Conservation (phyloP, 2,329 filamentous ascomycete species). For the Helicocarpus griseus region DNA sequence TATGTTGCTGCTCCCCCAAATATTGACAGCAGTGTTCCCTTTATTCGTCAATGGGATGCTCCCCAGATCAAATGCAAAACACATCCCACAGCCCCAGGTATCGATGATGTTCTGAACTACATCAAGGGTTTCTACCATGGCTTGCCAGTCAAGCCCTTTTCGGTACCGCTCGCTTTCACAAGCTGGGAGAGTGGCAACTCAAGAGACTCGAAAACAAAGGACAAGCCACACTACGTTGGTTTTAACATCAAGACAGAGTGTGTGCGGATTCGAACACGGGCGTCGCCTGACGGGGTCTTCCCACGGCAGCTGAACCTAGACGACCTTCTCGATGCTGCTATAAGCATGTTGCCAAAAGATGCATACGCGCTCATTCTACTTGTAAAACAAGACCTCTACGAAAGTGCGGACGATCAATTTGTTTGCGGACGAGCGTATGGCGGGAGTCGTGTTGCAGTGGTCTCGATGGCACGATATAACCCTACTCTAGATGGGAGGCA, state of each 20-base stretch:
- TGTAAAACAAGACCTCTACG: slow-evolving; percentile 54
- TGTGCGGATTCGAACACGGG: slow-evolving; percentile 44
- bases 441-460: slow-evolving; percentile 50
- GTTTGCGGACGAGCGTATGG: slow-evolving; percentile 59
- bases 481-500: slow-evolving; percentile 38
- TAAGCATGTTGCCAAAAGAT: slow-evolving; percentile 45
- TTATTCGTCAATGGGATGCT: slow-evolving; percentile 37
- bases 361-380: slow-evolving; percentile 52
- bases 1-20: slow-evolving; percentile 45
- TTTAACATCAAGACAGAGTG: slow-evolving; percentile 30
- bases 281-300: slow-evolving; percentile 40
- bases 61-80: slow-evolving; percentile 14
- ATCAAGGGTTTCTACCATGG: slow-evolving; percentile 46
- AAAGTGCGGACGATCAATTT: slow-evolving; percentile 57
- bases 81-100: slow-evolving; percentile 10
- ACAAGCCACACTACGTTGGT: slow-evolving; percentile 33
- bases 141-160: slow-evolving; percentile 40
- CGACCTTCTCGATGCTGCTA: slow-evolving; percentile 51
- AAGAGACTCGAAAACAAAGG: slow-evolving; percentile 1
- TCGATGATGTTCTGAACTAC: slow-evolving; percentile 32
- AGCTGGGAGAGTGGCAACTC: slow-evolving; percentile 34
- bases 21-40: slow-evolving; percentile 25
- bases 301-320: slow-evolving; percentile 43
- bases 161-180: slow-evolving; percentile 35
- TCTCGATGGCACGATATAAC: slow-evolving; percentile 54